These are phyloP conservation scores for Fistulifera solaris DNA, from an alignment of 108 stramenopile species.

Conservation along the genomic window DNA sequence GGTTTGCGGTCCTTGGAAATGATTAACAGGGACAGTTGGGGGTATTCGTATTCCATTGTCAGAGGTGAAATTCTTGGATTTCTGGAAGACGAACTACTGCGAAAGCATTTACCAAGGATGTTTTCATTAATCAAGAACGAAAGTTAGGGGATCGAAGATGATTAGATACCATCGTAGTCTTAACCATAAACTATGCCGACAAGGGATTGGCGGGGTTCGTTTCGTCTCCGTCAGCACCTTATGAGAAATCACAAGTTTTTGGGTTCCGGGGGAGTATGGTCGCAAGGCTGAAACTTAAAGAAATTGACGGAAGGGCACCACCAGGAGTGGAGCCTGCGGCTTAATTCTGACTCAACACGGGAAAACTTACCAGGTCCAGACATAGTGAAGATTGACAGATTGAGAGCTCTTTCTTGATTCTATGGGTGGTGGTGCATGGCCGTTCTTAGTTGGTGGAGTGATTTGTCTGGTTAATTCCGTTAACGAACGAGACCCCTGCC, in stretches of 20 bases:
- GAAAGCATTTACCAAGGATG: constrained; percentile 99
- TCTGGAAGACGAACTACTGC: constrained; percentile 98
- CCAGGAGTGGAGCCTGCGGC: constrained; percentile 74
- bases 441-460: constrained; percentile 85
- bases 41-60: constrained; percentile 97
- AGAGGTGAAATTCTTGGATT: constrained; percentile 98
- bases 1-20: constrained; percentile 94
- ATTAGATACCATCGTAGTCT: constrained; percentile 99
- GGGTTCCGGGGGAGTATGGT: constrained; percentile 67
- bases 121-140: constrained; percentile 99
- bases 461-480: constrained; percentile 99
- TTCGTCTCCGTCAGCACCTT: constrained; percentile 88
- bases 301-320: constrained; percentile 81
- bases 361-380: constrained; percentile 75
- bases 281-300: constrained; percentile 74
- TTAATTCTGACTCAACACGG: constrained; percentile 81
- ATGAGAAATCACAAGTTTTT: constrained; percentile 88
- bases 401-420: constrained; percentile 83
- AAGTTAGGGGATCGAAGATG: constrained; percentile 99
- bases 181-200: constrained; percentile 99
- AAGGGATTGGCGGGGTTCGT: constrained; percentile 85
- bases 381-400: constrained; percentile 83
- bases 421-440: constrained; percentile 77
- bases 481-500: constrained; percentile 98
- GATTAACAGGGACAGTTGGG: constrained; percentile 98